A percentile compares a stretch with the other conserved stretches of the same genome.
Evolutionary conservation across 78 protist genomes (phyloP).

Genomic region (Cavenderia fasciculata): DNA sequence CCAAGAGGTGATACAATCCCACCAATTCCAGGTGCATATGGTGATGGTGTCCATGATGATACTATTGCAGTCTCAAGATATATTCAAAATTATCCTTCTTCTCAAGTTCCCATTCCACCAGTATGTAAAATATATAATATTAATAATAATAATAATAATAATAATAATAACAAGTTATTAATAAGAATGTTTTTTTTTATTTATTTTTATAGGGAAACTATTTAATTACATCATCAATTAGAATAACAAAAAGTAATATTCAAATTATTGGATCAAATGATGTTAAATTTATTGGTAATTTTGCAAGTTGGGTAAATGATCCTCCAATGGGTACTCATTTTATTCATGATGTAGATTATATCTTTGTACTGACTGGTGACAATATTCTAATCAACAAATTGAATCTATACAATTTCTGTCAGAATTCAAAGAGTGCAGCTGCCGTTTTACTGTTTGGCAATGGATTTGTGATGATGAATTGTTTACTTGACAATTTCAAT

Average conservation of each 20-base stretch:
- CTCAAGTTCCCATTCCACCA: constrained; percentile 39
- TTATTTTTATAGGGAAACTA: constrained; percentile 31
- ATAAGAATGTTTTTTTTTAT: no score
- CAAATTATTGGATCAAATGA: constrained; percentile 13
- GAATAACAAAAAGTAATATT: neutral
- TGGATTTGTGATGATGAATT: constrained; percentile 32
- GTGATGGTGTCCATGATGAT: constrained; percentile 75
- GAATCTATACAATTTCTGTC: neutral
- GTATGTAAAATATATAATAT: neutral
- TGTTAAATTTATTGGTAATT: constrained; percentile 24
- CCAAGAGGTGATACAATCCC: neutral
- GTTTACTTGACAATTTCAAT: constrained; percentile 51
- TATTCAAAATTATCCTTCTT: neutral
- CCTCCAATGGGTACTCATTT: constrained; percentile 21
- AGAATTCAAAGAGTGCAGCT: neutral
- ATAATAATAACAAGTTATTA: no score
- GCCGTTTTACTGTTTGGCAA: constrained; percentile 12
- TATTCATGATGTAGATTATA: constrained; percentile 12
- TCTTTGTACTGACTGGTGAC: constrained; percentile 20
- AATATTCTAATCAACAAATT: constrained; percentile 30
- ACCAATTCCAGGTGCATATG: constrained; percentile 72
- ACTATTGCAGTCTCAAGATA: constrained; percentile 15
- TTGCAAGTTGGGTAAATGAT: neutral
- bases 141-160: neutral
- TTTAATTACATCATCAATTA: constrained; percentile 14